These are phyloP conservation scores for Xylaria acuta DNA, from an alignment of 495 filamentous ascomycete genomes.

Conservation along the genomic window DNA sequence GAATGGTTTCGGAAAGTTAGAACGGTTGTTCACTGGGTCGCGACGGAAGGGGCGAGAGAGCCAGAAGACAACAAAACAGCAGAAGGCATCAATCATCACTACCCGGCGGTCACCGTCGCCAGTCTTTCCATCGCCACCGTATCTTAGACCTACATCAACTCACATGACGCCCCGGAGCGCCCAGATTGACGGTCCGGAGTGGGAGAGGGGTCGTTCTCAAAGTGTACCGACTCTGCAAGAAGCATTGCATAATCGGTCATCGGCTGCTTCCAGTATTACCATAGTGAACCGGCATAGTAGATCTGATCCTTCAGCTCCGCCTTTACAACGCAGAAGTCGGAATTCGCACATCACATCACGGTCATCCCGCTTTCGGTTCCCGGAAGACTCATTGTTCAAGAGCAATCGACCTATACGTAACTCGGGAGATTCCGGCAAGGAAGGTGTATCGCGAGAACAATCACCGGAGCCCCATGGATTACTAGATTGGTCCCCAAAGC, in stretches of 20 bases:
- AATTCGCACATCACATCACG: conserved; percentile 12
- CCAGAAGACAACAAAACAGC: conserved; percentile 29
- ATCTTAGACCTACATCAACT: conserved; percentile 52
- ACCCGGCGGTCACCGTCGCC: conserved; percentile 21
- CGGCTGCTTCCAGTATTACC: conserved; percentile 31
- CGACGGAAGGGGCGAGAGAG: conserved; percentile 31
- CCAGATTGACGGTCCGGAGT: conserved; percentile 28
- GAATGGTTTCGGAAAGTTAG: conserved; percentile 36
- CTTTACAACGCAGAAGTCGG: conserved; percentile 1
- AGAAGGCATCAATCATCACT: conserved; percentile 19
- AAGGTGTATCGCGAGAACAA: background rate
- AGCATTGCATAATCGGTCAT: conserved; percentile 33
- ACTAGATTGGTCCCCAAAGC: conserved; percentile 38
- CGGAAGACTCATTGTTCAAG: conserved; percentile 29
- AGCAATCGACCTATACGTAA: conserved; percentile 4
- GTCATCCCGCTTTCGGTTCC: conserved; percentile 33
- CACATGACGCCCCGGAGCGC: conserved; percentile 56
- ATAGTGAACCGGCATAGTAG: conserved; percentile 27
- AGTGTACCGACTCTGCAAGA: conserved; percentile 48
- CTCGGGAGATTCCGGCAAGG: background rate
- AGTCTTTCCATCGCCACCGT: conserved; percentile 54
- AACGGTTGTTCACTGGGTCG: conserved; percentile 38
- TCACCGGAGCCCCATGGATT: conserved; percentile 13
- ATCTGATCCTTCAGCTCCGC: conserved; percentile 21
- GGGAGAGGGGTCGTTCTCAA: conserved; percentile 40